Percentiles rank a stretch among this genome's conserved stretches.
phyloP scores from a whole-genome alignment of 306 rosid species.

The Lathyrus tuberosus region DNA sequence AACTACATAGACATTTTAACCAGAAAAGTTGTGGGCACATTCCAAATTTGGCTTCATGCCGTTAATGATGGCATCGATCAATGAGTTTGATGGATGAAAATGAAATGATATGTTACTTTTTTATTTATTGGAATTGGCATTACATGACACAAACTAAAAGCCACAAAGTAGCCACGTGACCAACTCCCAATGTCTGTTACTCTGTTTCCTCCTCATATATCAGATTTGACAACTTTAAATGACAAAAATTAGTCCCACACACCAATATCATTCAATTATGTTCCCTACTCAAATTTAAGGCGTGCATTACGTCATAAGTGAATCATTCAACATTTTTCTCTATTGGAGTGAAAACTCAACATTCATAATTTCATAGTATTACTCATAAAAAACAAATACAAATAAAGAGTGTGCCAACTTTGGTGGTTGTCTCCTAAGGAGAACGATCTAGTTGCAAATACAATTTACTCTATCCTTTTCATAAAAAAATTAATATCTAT shows the following conservation, averaged over 20 bases:
- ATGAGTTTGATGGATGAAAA: neutral
- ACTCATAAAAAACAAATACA: too few species aligned
- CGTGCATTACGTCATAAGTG: neutral
- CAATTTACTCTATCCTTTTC: too few species aligned
- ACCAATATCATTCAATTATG: conserved; percentile 3
- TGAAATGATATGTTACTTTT: neutral
- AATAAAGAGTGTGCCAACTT: too few species aligned
- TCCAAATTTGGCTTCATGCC: conserved; percentile 13
- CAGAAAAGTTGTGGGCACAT: conserved; percentile 16
- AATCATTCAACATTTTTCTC: neutral
- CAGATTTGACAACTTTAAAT: neutral
- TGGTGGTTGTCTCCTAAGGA: too few species aligned
- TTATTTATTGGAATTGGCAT: conserved; percentile 7
- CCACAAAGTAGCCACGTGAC: neutral
- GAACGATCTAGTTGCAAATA: too few species aligned
- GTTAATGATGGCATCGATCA: too few species aligned
- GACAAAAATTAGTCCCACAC: conserved; percentile 14
- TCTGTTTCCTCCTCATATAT: neutral
- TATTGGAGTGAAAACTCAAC: too few species aligned
- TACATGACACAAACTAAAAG: neutral
- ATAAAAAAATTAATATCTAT: too few species aligned
- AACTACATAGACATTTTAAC: neutral
- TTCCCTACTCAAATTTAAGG: neutral
- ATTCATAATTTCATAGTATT: too few species aligned
- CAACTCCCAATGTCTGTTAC: neutral